phyloP scores from a whole-genome alignment of 129 eudicot species.

The Tagetes patula region DNA sequence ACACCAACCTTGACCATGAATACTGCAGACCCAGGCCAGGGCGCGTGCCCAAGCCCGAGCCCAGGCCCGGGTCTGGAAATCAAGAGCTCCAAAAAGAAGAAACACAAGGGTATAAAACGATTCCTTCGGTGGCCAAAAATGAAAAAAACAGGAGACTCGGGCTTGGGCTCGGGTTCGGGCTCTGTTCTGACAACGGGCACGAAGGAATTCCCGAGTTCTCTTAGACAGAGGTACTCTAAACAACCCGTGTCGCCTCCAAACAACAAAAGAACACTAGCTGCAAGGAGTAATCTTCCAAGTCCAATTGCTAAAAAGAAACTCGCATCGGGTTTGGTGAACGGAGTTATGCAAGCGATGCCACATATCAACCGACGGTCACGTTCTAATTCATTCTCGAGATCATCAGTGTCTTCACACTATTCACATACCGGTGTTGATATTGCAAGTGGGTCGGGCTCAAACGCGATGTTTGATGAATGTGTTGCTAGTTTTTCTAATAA shows the following conservation, averaged over 20 bases:
- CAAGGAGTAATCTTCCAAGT: constrained; percentile 64
- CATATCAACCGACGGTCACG: constrained; percentile 38
- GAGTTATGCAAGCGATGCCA: constrained; percentile 68
- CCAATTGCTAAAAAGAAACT: constrained; percentile 75
- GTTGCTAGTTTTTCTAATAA: constrained; percentile 22
- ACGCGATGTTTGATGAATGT: constrained; percentile 35
- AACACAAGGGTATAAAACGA: constrained; percentile 53
- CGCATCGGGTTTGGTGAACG: constrained; percentile 70
- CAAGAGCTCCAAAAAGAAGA: constrained; percentile 28
- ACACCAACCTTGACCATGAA: constrained; percentile 21
- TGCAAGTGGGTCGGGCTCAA: constrained; percentile 47
- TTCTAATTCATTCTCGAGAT: constrained; percentile 55
- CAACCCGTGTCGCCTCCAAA: constrained; percentile 48
- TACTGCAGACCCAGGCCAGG: constrained; percentile 7
- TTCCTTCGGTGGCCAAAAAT: constrained; percentile 75
- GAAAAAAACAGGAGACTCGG: constrained; percentile 35
- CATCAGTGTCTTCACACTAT: constrained; percentile 53
- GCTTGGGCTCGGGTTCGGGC: background rate
- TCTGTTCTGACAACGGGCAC: background rate
- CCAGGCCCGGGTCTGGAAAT: constrained; percentile 11
- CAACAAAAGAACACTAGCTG: constrained; percentile 71
- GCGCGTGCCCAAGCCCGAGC: background rate
- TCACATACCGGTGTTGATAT: constrained; percentile 48
- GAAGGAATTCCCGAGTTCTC: constrained; percentile 49
- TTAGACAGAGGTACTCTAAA: constrained; percentile 59